These are phyloP conservation scores for Raddia guianensis DNA, from an alignment of 176 grass and related monocot genomes.

Conservation along the genomic window DNA sequence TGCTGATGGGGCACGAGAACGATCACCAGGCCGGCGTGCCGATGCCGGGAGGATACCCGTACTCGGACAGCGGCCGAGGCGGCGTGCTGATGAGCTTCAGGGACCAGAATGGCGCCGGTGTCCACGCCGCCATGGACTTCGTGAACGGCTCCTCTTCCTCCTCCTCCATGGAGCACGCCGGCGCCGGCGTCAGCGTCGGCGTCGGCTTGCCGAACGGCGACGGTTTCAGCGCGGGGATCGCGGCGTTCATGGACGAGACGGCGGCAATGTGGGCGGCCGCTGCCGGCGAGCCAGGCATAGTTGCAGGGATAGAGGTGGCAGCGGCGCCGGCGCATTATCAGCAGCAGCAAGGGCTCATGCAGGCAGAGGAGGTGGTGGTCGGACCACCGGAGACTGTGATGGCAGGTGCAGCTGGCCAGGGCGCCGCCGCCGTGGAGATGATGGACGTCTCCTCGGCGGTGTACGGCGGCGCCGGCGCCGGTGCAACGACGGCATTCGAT, in stretches of 20 bases:
- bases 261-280: constrained; percentile 65
- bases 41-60: constrained; percentile 53
- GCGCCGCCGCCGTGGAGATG: constrained; percentile 45
- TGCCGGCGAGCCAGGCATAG: constrained; percentile 33
- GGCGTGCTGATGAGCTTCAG: constrained; percentile 80
- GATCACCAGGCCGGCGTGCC: constrained; percentile 10
- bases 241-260: constrained; percentile 67
- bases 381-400: constrained; percentile 3
- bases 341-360: constrained; percentile 35
- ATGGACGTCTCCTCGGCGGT: constrained; percentile 54
- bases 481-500: constrained; percentile 52
- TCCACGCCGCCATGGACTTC: constrained; percentile 61
- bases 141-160: constrained; percentile 66
- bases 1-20: constrained; percentile 41
- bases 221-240: constrained; percentile 39
- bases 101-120: constrained; percentile 51
- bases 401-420: constrained; percentile 46
- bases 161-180: constrained; percentile 58
- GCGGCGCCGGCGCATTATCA: constrained; percentile 39
- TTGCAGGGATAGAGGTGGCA: constrained; percentile 43
- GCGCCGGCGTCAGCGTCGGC: too few species aligned
- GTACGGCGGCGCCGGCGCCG: constrained; percentile 34
- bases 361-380: constrained; percentile 27
- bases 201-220: constrained; percentile 42
- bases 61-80: constrained; percentile 39